Conservation (phyloP, 345 rosid species). For the Arabidopsis suecica region DNA sequence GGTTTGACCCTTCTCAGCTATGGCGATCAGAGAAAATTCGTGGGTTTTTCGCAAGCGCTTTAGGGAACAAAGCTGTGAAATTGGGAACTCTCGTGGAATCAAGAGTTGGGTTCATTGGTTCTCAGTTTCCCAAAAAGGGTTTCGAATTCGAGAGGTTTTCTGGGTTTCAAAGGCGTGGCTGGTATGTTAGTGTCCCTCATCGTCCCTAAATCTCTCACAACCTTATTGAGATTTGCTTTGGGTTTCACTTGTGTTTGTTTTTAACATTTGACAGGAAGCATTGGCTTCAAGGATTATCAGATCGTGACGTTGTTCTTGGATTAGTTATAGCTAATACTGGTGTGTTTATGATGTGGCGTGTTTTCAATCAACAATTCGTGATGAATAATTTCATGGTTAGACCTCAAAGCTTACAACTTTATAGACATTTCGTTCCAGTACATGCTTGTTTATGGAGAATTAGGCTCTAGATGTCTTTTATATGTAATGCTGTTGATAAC, state of each 20-base stretch:
- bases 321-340: conserved; percentile 68
- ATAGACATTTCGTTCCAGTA: not conserved
- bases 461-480: conserved; percentile 1
- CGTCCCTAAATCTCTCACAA: not conserved
- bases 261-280: conserved; percentile 59
- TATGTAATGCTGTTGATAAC: conserved; percentile 3
- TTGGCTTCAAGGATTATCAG: conserved; percentile 52
- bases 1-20: conserved; percentile 44
- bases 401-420: conserved; percentile 30
- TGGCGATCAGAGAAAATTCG: conserved; percentile 46
- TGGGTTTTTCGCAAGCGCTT: conserved; percentile 50
- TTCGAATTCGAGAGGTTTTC: conserved; percentile 38
- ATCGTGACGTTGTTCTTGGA: conserved; percentile 64
- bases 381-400: conserved; percentile 78
- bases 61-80: conserved; percentile 39
- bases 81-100: conserved; percentile 44
- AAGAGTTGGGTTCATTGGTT: conserved; percentile 44
- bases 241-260: conserved; percentile 11
- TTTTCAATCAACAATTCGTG: conserved; percentile 68
- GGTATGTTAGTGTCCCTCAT: conserved; percentile 42
- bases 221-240: not conserved
- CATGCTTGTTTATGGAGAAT: conserved; percentile 2
- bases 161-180: conserved; percentile 43
- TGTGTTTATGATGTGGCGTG: conserved; percentile 75
- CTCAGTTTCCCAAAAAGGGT: conserved; percentile 46